Base-by-base conservation (phyloP, 2,329 filamentous ascomycete species). In the Diaporthe amygdali region DNA sequence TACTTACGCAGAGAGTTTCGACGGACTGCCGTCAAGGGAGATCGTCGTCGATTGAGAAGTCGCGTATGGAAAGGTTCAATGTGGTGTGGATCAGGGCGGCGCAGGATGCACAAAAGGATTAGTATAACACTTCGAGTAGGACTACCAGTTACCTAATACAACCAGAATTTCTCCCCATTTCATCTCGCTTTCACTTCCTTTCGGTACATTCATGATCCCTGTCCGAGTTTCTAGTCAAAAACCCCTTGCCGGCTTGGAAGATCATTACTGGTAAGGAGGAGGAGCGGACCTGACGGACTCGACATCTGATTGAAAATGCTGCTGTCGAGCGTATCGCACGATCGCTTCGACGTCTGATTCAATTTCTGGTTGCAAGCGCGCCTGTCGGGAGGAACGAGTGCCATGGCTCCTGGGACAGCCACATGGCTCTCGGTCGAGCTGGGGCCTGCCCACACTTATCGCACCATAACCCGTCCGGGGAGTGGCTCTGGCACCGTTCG, bases 1-100 rank as follows among this genome's bases (percentile, higher is more conserved):
- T 2, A 84, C 83, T 3, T 88, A 87, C 70, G 86, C 84, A n/a
- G 77, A 71, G 32, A 84, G 82, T 67, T 85, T 86, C 71, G 79
- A 83, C 1, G 46, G 25, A 34, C 20, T 68, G 25, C 64, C 32
- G 7, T 15, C 22, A 12, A 68, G 49, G 34, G 17, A n/a, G 20
- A 3, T 10, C 20, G 10, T 17, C 8, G 15, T 15, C 10, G 27
- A 3, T 20, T 61, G 37, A 41, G 15, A 2, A 22, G 0, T 2
- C 6, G 22, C 22, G 22, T 17, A 41, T 17, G 25, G 10, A 27
- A 15, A 20, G 9, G 3, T 20, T 14, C 7, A 25, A 2, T n/a
- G 17, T 46, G 2, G 3, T n/a, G 25, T 61, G 15, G 37, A 32
- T 27, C n/a, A 2, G 30, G 17, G 15, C 12, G 25, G 37, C 6